Conservation (phyloP, 1,284 basidiomycete genomes). For the Fomes fomentarius region DNA sequence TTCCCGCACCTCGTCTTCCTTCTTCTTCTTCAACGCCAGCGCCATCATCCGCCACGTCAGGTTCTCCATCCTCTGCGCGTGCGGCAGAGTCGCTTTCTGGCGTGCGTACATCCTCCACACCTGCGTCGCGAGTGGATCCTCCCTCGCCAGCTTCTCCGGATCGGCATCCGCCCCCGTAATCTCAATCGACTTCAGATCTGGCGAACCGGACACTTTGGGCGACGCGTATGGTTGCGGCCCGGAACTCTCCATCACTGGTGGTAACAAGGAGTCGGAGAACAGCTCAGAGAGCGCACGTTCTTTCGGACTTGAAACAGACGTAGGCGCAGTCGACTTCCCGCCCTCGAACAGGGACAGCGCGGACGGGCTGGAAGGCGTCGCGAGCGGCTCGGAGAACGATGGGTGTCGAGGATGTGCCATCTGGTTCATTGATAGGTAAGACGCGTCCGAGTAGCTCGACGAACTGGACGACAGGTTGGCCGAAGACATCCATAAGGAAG, state of each 20-base stretch:
- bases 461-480: conserved; percentile 51
- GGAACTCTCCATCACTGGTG: conserved; percentile 43
- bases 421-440: conserved; percentile 37
- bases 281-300: conserved; percentile 65
- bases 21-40: conserved; percentile 87
- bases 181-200: conserved; percentile 53
- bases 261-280: conserved; percentile 71
- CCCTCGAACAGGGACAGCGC: conserved; percentile 29
- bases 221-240: conserved; percentile 60
- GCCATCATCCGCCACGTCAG: conserved; percentile 99
- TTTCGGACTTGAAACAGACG: conserved; percentile 35
- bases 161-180: conserved; percentile 48
- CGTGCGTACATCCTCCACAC: conserved; percentile 97
- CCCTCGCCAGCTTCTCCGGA: conserved; percentile 68
- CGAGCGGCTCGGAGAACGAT: conserved; percentile 28
- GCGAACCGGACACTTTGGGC: conserved; percentile 66
- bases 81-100: conserved; percentile 85
- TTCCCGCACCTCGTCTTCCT: conserved; percentile 60
- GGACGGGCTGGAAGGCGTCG: conserved; percentile 34
- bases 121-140: conserved; percentile 93
- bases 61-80: conserved; percentile 96
- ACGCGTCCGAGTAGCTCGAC: conserved; percentile 37
- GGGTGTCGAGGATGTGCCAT: conserved; percentile 31
- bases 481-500: conserved; percentile 83
- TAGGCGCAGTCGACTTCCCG: conserved; percentile 33